Evolutionary conservation across 2,329 filamentous ascomycete species (phyloP), one percentile per base, ranked within the genome.

Genomic region (Colletotrichum falcatum): DNA sequence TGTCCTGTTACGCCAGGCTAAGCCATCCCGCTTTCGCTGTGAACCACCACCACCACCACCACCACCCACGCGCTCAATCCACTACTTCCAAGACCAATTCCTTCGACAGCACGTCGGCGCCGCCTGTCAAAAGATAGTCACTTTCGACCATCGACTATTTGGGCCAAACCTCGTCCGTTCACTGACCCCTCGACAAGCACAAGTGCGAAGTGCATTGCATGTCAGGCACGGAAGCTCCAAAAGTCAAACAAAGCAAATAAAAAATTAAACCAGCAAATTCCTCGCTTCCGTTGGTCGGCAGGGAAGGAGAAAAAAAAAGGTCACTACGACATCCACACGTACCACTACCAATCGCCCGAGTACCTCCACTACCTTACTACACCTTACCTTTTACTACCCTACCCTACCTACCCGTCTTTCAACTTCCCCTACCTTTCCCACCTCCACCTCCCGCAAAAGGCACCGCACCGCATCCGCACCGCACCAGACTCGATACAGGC

Each of bases 401-500:
- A 42, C 16, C 39, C 39, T 42, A 42, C 39, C 39, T 42, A 42
- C 16, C 61, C 53, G 37, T 53, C 61, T 46, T 28, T 61, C 59
- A 28, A 61, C 61, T 63, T 65, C 42, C 48, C 55, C 48, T 55
- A 20, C 66, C 63, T 61, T 66, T 56, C 44, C 53, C 53, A 65
- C 65, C 61, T 30, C 63, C 65, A 61, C 66, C 66, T 60, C 60
- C 54, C 55, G 42, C 53, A 62, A 39, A 62, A 62, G 46, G 60
- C 48, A 62, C 35, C 23, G 48, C 60, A 62, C 48, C 48, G 48
- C 60, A 62, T 62, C 67, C 64, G 67, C 67, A 58, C 64, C 65
- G 59, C 64, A 70, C 83, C 83, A 84, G 81, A 81, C 83, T 84
- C 82, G 77, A 84, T 83, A 79, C 79, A 85, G 82, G 79, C 71